Evolutionary conservation across 2,329 filamentous ascomycete genomes (phyloP).

Genomic region (Xylaria polymorpha): DNA sequence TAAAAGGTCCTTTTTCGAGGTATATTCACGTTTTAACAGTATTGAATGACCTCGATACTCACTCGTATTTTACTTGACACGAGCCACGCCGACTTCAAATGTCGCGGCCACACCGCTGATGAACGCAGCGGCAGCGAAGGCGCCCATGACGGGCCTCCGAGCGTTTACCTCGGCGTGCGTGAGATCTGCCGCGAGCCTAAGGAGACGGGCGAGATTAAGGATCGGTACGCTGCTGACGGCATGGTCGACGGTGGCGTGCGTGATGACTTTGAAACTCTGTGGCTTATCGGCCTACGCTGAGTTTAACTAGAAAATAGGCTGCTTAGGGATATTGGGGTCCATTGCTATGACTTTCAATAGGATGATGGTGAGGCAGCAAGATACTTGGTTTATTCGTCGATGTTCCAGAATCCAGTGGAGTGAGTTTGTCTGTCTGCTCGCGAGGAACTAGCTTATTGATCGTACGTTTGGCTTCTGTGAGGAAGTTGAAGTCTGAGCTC

Average conservation of each 20-base stretch:
- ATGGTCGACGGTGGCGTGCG: constrained; percentile 2
- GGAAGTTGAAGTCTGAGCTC: not conserved
- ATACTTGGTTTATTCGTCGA: not conserved
- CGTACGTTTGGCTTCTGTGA: not conserved
- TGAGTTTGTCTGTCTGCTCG: not conserved
- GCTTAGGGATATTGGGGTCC: not conserved
- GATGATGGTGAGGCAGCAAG: not conserved
- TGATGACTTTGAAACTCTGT: constrained; percentile 2
- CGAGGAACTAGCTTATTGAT: not conserved
- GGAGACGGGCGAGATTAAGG: constrained; percentile 48
- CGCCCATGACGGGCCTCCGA: not conserved
- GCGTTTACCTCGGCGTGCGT: constrained; percentile 46
- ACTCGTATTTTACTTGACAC: constrained; percentile 50
- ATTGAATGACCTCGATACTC: constrained; percentile 34
- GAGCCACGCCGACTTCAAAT: constrained; percentile 46
- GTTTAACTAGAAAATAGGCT: constrained; percentile 1
- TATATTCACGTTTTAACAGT: not conserved
- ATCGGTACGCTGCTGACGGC: constrained; percentile 43
- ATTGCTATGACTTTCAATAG: not conserved
- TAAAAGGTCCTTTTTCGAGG: not conserved
- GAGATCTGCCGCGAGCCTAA: constrained; percentile 50
- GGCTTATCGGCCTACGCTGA: not conserved
- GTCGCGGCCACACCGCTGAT: constrained; percentile 48
- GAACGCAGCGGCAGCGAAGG: constrained; percentile 43
- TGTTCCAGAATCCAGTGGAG: not conserved